Base-by-base conservation (phyloP, 116 monocot species). In the Zostera marina region DNA sequence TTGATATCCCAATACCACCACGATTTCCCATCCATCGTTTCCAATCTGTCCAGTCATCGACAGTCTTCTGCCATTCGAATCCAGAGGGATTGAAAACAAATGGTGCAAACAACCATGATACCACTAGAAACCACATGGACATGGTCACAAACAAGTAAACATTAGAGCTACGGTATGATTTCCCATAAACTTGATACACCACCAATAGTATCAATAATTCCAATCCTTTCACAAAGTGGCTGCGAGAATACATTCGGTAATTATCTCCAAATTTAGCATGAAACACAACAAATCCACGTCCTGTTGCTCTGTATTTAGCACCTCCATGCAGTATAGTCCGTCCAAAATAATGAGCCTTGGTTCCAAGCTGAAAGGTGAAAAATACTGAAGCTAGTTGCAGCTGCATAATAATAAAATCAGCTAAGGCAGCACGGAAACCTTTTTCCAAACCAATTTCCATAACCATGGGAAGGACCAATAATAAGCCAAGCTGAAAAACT, bases 391-490 rank as follows among this genome's bases (percentile, higher is more conserved):
- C 87, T 14, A 93, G 70, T 58, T 93, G 88, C 58, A 93, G 66
- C 62, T 93, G 93, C 93, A 93, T 93, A 11, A 93, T 81, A 19
- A 93, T 75, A 55, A 93, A 87, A 66, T 93, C 87, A 41, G 81
- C 93, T 14, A 84, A 8, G 14, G 93, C 93, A 19, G 73, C 81
- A 43, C 93, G 84, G 24, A 93, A 93, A 40, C 93, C 93, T 58
- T 87, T 87, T 44, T 93, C 93, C n/a, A 93, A 65, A 46, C 93
- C 93, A 63, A 87, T 77, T 69, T 93, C 93, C 93, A 93, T 93
- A 26, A 93, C 73, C 93, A 93, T 87, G 21, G 93, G 93, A 13
- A 93, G 67, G 22, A 87, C 87, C 38, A 93, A 63, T 41, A 93
- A 57, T 41, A 93, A 60, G 1, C 93, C 87, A 10, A 93, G 79